phyloP scores from a whole-genome alignment of 2,329 filamentous ascomycete species.

The Phoma sp. region DNA sequence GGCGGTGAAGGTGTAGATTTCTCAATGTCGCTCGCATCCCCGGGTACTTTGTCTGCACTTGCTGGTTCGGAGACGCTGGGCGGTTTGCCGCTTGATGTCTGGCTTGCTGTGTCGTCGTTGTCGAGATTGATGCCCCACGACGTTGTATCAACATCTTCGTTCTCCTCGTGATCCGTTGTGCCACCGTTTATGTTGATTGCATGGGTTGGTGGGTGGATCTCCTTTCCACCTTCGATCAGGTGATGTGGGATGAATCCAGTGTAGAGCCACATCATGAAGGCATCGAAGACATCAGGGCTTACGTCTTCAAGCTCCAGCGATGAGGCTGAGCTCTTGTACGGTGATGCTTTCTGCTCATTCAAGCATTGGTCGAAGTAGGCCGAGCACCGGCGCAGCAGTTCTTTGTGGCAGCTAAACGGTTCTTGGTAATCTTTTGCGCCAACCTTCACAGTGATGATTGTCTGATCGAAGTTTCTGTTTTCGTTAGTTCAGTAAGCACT shows the following conservation, averaged over 20 bases:
- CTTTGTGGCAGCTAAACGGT: conserved; percentile 45
- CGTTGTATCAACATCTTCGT: conserved; percentile 43
- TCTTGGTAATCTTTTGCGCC: conserved; percentile 40
- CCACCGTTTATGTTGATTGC: conserved; percentile 30
- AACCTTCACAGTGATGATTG: conserved; percentile 45
- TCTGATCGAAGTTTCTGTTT: conserved; percentile 45
- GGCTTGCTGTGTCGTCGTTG: conserved; percentile 33
- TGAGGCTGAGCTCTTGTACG: conserved; percentile 37
- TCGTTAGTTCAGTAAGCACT: conserved; percentile 18
- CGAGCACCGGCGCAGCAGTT: conserved; percentile 44
- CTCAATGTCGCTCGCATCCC: conserved; percentile 40
- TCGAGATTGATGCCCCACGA: conserved; percentile 46
- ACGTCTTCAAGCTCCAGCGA: conserved; percentile 43
- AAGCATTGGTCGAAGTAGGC: conserved; percentile 41
- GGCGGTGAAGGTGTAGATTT: conserved; percentile 25
- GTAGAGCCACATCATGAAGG: conserved; percentile 48
- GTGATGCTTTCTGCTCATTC: conserved; percentile 38
- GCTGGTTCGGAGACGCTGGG: conserved; percentile 19
- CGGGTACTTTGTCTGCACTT: conserved; percentile 39
- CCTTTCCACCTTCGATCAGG: conserved; percentile 45
- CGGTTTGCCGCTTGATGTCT: conserved; percentile 16
- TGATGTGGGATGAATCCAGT: conserved; percentile 46
- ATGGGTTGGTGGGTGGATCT: conserved; percentile 38
- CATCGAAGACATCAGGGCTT: conserved; percentile 46
- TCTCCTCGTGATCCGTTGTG: conserved; percentile 26